Evolutionary conservation across 1,139 yeast species (phyloP).

Genomic region (Candida smagusa): DNA sequence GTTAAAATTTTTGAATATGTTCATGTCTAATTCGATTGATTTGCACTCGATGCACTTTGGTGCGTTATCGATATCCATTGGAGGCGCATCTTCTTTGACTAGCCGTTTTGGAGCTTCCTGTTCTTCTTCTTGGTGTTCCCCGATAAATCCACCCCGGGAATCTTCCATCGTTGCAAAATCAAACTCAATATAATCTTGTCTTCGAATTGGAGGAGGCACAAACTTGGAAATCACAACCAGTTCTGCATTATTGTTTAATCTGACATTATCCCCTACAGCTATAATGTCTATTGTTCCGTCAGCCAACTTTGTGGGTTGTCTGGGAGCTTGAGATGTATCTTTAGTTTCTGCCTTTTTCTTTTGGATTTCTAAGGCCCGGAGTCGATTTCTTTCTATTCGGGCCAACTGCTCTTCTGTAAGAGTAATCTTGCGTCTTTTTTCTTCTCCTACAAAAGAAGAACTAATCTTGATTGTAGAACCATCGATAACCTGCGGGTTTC

Average conservation of each 20-base stretch:
- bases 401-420: slow-evolving; percentile 53
- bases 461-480: slow-evolving; percentile 9
- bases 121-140: slow-evolving; percentile 25
- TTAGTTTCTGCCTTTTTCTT: slow-evolving; percentile 19
- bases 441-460: slow-evolving; percentile 13
- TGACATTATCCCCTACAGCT: slow-evolving; percentile 9
- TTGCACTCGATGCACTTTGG: slow-evolving; percentile 83
- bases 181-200: slow-evolving; percentile 81
- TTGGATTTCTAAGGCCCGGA: slow-evolving; percentile 54
- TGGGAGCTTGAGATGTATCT: slow-evolving; percentile 12
- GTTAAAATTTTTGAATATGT: slow-evolving; percentile 63
- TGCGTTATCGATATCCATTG: slow-evolving; percentile 63
- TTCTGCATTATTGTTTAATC: slow-evolving; percentile 13
- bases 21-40: slow-evolving; percentile 74
- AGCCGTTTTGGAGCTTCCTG: slow-evolving; percentile 39
- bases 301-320: slow-evolving; percentile 4
- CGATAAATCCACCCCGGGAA: slow-evolving; percentile 80
- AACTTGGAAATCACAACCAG: slow-evolving; percentile 14
- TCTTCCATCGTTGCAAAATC: slow-evolving; percentile 90
- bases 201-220: slow-evolving; percentile 45
- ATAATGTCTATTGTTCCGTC: slow-evolving; percentile 4
- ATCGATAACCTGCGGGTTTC: slow-evolving; percentile 12
- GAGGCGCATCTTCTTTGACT: slow-evolving; percentile 61
- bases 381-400: slow-evolving; percentile 55
- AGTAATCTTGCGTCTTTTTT: slow-evolving; percentile 20